These are phyloP conservation scores for Tremella fuciformis DNA, from an alignment of 768 basidiomycete species.

Conservation along the genomic window DNA sequence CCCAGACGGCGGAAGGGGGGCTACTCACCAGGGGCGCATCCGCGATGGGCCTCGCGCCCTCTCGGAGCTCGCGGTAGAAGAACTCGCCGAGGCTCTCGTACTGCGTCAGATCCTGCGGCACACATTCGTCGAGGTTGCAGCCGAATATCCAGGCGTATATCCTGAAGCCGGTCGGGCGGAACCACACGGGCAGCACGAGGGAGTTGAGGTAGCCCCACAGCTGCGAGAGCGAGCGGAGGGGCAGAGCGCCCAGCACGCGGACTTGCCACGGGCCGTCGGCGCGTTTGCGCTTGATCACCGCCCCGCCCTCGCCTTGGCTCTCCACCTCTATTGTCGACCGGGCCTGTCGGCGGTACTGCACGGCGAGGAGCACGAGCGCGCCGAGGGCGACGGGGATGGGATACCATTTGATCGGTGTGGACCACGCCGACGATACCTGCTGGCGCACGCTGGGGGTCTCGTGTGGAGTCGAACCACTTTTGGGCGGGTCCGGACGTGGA, in stretches of 20 bases:
- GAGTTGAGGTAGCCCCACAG: slow-evolving; percentile 96
- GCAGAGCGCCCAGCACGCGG: slow-evolving; percentile 92
- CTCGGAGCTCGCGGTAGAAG: slow-evolving; percentile 84
- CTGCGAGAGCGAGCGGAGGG: slow-evolving; percentile 90
- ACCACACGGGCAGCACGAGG: slow-evolving; percentile 88
- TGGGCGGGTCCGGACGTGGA: no score
- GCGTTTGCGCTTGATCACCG: slow-evolving; percentile 42
- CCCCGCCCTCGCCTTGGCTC: slow-evolving; percentile 42
- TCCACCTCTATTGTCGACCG: slow-evolving; percentile 35
- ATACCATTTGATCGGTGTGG: slow-evolving; percentile 92
- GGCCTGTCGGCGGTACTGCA: slow-evolving; percentile 40
- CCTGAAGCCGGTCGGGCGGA: slow-evolving; percentile 83
- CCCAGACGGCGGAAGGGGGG: neutral
- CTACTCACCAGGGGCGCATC: slow-evolving; percentile 67
- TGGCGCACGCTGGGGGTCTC: neutral
- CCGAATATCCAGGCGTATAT: slow-evolving; percentile 85
- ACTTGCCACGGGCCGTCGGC: slow-evolving; percentile 94
- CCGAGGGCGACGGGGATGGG: slow-evolving; percentile 88
- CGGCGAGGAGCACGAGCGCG: slow-evolving; percentile 66
- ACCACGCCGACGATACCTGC: slow-evolving; percentile 35
- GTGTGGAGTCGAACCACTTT: no score
- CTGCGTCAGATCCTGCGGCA: slow-evolving; percentile 67
- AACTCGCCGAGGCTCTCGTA: slow-evolving; percentile 91
- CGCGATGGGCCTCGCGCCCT: slow-evolving; percentile 71
- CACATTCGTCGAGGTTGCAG: slow-evolving; percentile 81